These are phyloP conservation scores for Lanmaoa rubissima DNA, from an alignment of 768 basidiomycete species.

Conservation along the genomic window DNA sequence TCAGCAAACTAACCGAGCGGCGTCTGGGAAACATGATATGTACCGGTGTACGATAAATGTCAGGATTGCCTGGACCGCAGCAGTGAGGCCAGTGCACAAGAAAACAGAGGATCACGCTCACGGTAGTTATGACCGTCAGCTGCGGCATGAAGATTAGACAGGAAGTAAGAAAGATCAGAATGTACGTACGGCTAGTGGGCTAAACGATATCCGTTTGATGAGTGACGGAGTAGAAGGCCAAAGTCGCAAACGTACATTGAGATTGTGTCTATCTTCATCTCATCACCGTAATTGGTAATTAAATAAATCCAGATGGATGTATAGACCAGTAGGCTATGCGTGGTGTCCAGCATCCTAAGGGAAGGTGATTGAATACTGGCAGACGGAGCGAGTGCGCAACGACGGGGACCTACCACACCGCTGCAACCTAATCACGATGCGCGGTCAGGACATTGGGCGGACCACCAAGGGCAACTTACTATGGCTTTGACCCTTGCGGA, in stretches of 20 bases:
- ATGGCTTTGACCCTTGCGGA: conserved; percentile 18
- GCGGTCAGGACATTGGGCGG: background rate
- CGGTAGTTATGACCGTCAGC: conserved; percentile 35
- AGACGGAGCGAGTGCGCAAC: background rate
- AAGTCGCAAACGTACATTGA: conserved; percentile 37
- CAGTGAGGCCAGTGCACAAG: background rate
- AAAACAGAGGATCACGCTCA: conserved; percentile 1
- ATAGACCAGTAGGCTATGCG: conserved; percentile 42
- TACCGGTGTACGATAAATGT: conserved; percentile 54
- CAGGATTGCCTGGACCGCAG: conserved; percentile 41
- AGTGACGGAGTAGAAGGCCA: background rate
- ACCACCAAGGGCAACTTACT: conserved; percentile 14
- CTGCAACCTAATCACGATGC: conserved; percentile 20
- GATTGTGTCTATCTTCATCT: conserved; percentile 39
- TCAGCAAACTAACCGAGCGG: background rate
- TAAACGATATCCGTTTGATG: background rate
- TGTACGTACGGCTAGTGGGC: conserved; percentile 28
- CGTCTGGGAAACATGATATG: background rate
- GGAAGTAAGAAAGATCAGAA: background rate
- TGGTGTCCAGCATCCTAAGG: conserved; percentile 34
- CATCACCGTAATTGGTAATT: conserved; percentile 43
- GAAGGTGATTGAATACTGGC: background rate
- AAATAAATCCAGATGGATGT: conserved; percentile 43
- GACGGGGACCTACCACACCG: conserved; percentile 22
- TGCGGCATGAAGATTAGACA: conserved; percentile 3